These are phyloP conservation scores for Colletotrichum coccodes DNA, from an alignment of 2,329 filamentous ascomycete species.

Conservation along the genomic window DNA sequence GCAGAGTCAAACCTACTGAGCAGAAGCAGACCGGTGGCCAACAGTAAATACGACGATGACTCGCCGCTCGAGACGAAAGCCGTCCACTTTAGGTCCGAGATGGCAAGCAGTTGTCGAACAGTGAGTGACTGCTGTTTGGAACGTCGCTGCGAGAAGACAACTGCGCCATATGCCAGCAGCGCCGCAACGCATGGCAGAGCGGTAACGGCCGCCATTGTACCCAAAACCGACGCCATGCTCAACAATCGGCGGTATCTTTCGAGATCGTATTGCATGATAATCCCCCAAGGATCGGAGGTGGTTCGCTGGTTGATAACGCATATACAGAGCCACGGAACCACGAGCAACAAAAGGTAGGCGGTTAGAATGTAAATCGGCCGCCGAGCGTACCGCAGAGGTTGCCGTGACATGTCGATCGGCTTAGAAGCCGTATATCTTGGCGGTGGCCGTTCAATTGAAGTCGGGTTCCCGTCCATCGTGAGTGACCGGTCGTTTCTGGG, in stretches of 20 bases:
- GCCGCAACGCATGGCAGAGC: slow-evolving; percentile 28
- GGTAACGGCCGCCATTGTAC: slow-evolving; percentile 25
- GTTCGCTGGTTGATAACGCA: slow-evolving; percentile 23
- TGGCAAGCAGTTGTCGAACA: slow-evolving; percentile 26
- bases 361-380: slow-evolving; percentile 29
- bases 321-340: slow-evolving; percentile 26
- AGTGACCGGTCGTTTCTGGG: not conserved
- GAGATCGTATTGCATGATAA: slow-evolving; percentile 24
- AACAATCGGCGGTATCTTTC: slow-evolving; percentile 25
- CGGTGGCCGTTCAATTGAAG: not conserved
- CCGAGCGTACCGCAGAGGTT: slow-evolving; percentile 19
- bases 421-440: slow-evolving; percentile 23
- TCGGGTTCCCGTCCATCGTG: slow-evolving; percentile 23
- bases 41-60: slow-evolving; percentile 15
- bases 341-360: slow-evolving; percentile 20
- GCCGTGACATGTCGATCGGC: slow-evolving; percentile 18
- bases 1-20: not conserved
- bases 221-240: slow-evolving; percentile 14
- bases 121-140: slow-evolving; percentile 19
- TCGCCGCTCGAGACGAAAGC: slow-evolving; percentile 16
- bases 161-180: slow-evolving; percentile 27
- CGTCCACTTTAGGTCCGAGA: slow-evolving; percentile 29
- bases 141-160: slow-evolving; percentile 28
- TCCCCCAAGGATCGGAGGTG: slow-evolving; percentile 15
- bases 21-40: slow-evolving; percentile 19